Conservation (phyloP, 371 early-diverging fungal genomes). For the Choanephora cucurbitarum region DNA sequence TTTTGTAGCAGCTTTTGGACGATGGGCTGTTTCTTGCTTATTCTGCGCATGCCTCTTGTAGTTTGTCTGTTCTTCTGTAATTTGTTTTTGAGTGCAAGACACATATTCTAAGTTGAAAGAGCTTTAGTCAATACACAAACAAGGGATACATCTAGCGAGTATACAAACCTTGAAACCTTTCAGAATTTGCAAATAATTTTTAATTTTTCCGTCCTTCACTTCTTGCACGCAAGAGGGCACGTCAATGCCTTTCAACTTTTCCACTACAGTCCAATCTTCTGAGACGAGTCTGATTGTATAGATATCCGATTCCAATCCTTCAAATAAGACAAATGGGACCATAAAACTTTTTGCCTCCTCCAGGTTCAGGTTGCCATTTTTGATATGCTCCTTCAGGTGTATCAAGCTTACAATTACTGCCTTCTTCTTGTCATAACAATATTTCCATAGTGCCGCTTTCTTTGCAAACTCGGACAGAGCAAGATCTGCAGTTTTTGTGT, state of each 20-base stretch:
- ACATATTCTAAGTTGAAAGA: slow-evolving; percentile 18
- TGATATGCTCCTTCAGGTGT: no score
- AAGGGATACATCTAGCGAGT: slow-evolving; percentile 17
- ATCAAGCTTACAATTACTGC: slow-evolving; percentile 15
- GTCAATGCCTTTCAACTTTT: slow-evolving; percentile 21
- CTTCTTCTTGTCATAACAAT: slow-evolving; percentile 21
- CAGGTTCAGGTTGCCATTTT: no score
- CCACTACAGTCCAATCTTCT: slow-evolving; percentile 18
- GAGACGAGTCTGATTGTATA: slow-evolving; percentile 19
- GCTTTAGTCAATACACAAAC: slow-evolving; percentile 18
- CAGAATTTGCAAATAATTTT: slow-evolving; percentile 5
- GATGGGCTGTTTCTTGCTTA: slow-evolving; percentile 14
- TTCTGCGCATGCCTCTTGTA: slow-evolving; percentile 17
- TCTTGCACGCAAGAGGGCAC: slow-evolving; percentile 10
- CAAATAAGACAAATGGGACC: slow-evolving; percentile 19
- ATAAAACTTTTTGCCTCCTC: no score
- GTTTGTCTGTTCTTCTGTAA: slow-evolving; percentile 17
- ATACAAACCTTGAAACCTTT: slow-evolving; percentile 9
- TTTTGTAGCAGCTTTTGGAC: slow-evolving; percentile 11
- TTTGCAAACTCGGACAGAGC: slow-evolving; percentile 17
- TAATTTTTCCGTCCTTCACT: slow-evolving; percentile 10
- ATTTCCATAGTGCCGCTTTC: slow-evolving; percentile 19
- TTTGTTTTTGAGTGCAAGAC: slow-evolving; percentile 15
- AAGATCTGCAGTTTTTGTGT: slow-evolving; percentile 21
- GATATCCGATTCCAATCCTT: slow-evolving; percentile 21